Conservation (phyloP, 1,284 basidiomycete species). For the Ceratobasidium sp. region DNA sequence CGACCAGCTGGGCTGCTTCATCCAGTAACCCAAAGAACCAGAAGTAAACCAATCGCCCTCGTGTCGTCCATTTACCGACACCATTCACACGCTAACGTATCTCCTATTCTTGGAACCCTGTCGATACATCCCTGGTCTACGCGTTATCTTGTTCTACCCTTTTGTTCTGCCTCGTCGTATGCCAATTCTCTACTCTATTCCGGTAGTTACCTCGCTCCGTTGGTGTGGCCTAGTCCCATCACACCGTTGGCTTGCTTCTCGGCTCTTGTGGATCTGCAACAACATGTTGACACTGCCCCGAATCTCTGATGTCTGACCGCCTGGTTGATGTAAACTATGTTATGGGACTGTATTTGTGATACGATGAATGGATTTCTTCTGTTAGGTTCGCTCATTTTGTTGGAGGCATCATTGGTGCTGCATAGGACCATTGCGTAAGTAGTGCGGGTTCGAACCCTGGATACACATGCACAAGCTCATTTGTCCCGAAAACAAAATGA, state of each 20-base stretch:
- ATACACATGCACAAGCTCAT: neutral
- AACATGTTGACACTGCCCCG: neutral
- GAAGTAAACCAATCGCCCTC: constrained; percentile 16
- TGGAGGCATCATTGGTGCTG: too few relatives aligned
- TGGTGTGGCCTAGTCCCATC: neutral
- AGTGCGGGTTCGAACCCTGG: neutral
- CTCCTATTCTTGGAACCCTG: constrained; percentile 18
- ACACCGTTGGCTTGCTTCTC: neutral
- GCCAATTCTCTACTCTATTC: constrained; percentile 16
- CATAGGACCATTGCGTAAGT: neutral
- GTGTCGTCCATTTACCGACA: neutral
- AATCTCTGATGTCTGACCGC: neutral
- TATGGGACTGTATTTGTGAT: constrained; percentile 30
- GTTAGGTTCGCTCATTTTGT: neutral
- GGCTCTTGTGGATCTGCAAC: neutral
- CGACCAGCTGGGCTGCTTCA: constrained; percentile 48
- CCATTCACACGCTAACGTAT: neutral
- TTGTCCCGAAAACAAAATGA: too few relatives aligned
- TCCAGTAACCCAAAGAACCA: constrained; percentile 50
- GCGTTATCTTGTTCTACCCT: constrained; percentile 6
- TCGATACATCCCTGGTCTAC: constrained; percentile 17
- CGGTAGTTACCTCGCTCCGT: neutral
- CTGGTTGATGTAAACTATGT: constrained; percentile 21
- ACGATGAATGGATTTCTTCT: constrained; percentile 12
- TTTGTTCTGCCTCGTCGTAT: constrained; percentile 15